Percentiles rank a stretch among this genome's conserved stretches.
phyloP scores from a whole-genome alignment of 257 asterid species.

The Penstemon eatonii region DNA sequence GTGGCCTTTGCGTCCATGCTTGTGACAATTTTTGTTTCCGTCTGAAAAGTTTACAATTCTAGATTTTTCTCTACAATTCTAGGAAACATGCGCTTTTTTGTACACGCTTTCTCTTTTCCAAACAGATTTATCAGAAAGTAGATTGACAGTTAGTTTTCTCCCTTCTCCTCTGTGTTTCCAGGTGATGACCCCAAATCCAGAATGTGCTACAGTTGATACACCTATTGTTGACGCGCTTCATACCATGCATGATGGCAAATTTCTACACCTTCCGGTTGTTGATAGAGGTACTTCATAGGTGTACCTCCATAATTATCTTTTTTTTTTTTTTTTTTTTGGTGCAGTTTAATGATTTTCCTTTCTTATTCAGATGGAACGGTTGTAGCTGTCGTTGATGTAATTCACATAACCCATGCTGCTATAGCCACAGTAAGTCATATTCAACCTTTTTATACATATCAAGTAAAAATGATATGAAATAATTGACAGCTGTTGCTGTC shows the following conservation, averaged over 20 bases:
- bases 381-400: conserved; percentile 88
- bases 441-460: conserved; percentile 1
- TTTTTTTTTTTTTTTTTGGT: not conserved
- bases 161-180: conserved; percentile 29
- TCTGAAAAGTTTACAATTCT: conserved; percentile 7
- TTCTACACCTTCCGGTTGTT: conserved; percentile 88
- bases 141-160: conserved; percentile 7
- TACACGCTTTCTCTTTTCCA: not conserved
- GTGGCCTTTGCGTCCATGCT: conserved; percentile 5
- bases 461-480: not conserved
- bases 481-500: not conserved
- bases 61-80: not conserved
- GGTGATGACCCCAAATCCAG: conserved; percentile 97
- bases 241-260: conserved; percentile 91
- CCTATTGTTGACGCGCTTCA: conserved; percentile 96
- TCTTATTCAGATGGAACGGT: conserved; percentile 63
- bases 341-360: conserved; percentile 5
- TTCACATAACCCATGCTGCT: conserved; percentile 92
- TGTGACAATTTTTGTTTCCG: not conserved
- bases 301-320: not conserved
- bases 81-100: not conserved
- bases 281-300: conserved; percentile 59
- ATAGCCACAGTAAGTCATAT: conserved; percentile 73
- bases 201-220: conserved; percentile 83
- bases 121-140: conserved; percentile 1